Conservation (phyloP, 129 eudicot genomes). For the Solidago caesia region DNA sequence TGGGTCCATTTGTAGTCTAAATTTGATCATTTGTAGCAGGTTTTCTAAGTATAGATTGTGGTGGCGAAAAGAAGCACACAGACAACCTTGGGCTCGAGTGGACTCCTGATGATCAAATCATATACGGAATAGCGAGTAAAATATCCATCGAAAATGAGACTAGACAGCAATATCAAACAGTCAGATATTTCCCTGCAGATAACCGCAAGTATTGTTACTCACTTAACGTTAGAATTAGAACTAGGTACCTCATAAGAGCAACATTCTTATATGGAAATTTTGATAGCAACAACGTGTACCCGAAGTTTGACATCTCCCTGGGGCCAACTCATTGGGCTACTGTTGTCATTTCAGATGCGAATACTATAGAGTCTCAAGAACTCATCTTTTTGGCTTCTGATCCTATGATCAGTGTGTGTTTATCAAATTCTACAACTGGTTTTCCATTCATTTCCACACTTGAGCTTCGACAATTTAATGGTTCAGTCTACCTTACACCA, state of each 20-base stretch:
- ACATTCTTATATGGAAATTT: constrained; percentile 78
- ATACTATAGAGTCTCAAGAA: constrained; percentile 58
- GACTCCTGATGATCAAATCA: constrained; percentile 55
- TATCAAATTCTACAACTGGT: constrained; percentile 86
- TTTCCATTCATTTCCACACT: constrained; percentile 78
- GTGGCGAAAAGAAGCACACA: constrained; percentile 54
- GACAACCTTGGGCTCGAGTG: constrained; percentile 68
- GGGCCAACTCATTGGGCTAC: constrained; percentile 92
- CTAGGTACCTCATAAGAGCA: constrained; percentile 77
- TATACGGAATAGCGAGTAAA: constrained; percentile 45
- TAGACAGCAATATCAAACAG: constrained; percentile 50
- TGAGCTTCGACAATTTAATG: constrained; percentile 82
- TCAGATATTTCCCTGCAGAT: constrained; percentile 76
- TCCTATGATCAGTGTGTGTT: constrained; percentile 65
- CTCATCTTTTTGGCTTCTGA: constrained; percentile 71
- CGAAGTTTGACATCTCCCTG: constrained; percentile 76
- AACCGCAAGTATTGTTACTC: constrained; percentile 72
- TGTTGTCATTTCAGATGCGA: constrained; percentile 76
- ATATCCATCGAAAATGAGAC: constrained; percentile 50
- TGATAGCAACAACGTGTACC: constrained; percentile 70
- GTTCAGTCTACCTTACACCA: constrained; percentile 56
- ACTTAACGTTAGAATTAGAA: constrained; percentile 54
- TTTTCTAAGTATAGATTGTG: constrained; percentile 76
- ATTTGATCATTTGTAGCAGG: constrained; percentile 41
- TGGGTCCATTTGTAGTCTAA: background rate